Evolutionary conservation across 2,329 filamentous ascomycete genomes (phyloP), one percentile per base, ranked within the genome.

Genomic region (Ampelomyces quisqualis): DNA sequence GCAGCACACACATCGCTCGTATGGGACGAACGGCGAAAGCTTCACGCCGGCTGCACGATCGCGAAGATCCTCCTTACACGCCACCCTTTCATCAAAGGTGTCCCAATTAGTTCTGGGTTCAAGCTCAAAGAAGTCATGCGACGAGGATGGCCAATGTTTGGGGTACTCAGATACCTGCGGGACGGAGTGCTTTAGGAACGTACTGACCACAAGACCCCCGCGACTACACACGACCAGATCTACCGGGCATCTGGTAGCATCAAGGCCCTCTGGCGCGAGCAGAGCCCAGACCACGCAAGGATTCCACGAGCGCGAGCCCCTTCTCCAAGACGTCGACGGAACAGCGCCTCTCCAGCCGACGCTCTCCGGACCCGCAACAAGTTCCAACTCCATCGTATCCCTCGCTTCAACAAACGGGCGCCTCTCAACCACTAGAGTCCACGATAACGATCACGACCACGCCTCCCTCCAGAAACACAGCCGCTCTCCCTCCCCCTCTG

Each of bases 131-230:
- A 60, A 73, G 1, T 59, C 69, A 3, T 84, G 81, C 51, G 77
- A 81, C 46, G 74, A 78, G 38, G 68, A 75, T 37, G 80, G 79
- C 0, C 77, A 79, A 13, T 85, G 81, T 49, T 79, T 78, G 51
- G 81, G 81, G 0, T 78, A 78, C 50, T 80, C 78, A 3, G 78
- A 83, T 50, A 74, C 78, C 1, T 84, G 81, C 54, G 80, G 80
- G 1, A 70, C 72, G 17, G 79, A 83, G 45, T 84, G 81, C 60
- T 78, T 79, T 53, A 80, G 78, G 58, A 74, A 69, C 24, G 58
- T 74, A 4, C 70, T 68, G 29, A 55, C 59, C 11, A 60, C 67
- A 1, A 55, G 69, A 35, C 65, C 68, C 7, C 50, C 48, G 30
- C 60, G 59, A 35, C 38, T 59, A 9, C 48, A 54, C 21, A 47